Conservation (phyloP, 148 eudicot species). For the Rhododendron vialii region DNA sequence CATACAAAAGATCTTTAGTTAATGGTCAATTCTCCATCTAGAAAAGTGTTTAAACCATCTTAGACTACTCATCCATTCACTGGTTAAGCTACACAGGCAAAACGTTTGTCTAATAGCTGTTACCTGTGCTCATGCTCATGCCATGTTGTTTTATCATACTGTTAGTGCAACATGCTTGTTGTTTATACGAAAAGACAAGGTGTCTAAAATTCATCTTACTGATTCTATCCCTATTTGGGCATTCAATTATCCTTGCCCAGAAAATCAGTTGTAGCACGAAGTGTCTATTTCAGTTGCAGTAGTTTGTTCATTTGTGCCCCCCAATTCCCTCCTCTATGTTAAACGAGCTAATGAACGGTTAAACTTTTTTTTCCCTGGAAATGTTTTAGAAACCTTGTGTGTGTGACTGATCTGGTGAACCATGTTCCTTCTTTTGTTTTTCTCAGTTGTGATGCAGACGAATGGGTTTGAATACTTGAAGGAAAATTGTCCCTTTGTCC, state of each 20-base stretch:
- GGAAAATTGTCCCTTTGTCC: constrained; percentile 50
- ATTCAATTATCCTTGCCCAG: neutral
- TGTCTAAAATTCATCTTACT: neutral
- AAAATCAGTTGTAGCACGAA: neutral
- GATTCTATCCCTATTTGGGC: neutral
- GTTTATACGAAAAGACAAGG: neutral
- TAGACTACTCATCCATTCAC: neutral
- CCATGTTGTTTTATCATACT: neutral
- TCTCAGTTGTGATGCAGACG: constrained; percentile 70
- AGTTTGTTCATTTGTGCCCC: neutral
- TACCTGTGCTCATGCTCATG: neutral
- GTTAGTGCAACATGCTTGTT: neutral
- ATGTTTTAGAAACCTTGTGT: neutral
- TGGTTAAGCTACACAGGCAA: neutral
- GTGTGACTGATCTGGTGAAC: neutral
- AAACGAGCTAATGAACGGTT: neutral
- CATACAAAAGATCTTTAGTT: neutral
- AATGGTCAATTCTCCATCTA: neutral
- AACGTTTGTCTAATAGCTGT: neutral
- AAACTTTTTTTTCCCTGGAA: neutral
- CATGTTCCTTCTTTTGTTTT: neutral
- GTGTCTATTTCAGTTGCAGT: neutral
- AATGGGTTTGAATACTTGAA: constrained; percentile 66
- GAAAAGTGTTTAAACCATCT: neutral
- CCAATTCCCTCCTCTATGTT: neutral